Evolutionary conservation across 2,329 filamentous ascomycete genomes (phyloP), one percentile per base, ranked within the genome.

Genomic region (Helminthosporium solani): DNA sequence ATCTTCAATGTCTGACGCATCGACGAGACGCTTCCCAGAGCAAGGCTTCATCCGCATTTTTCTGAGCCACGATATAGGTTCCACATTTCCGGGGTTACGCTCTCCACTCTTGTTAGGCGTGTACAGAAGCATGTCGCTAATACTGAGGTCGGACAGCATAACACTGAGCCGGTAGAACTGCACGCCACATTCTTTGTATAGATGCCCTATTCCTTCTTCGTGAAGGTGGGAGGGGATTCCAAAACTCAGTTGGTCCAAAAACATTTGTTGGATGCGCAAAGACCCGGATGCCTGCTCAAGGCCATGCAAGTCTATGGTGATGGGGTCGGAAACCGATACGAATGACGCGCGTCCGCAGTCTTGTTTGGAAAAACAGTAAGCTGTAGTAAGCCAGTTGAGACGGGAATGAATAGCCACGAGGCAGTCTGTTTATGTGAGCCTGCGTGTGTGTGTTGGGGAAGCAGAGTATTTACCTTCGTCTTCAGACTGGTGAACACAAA

Each of bases 341-440:
- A 48, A 41, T 6, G 28, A 31, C 28, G 14, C 7, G 28, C 12
- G 28, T 4, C 28, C 16, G 48, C 30, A 18, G 49, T 37, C 12
- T 45, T 42, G 19, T 7, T 56, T 38, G 27, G 28, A 36, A 37
- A 70, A 69, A 16, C 50, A 47, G 36, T 67, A 70, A 4, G 58
- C 44, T n/a, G 66, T 67, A 5, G 64, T 44, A 11, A 69, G 46
- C 12, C 47, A 42, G 25, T 68, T 66, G 12, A 70, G 16, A 0
- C 56, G 56, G 2, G 71, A 73, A 41, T 64, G 58, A 4, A 72
- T 23, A 5, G 70, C 33, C 2, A 71, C 49, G 38, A 61, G 44
- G 6, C 46, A 56, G 19, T 67, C 68, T 69, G 23, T 11, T 35
- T 38, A 2, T 6, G 33, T 64, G 25, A 64, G 53, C 33, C 23